Evolutionary conservation across 345 rosid genomes (phyloP), one percentile per base, ranked within the genome.

Genomic region (Eucalyptus grandis): DNA sequence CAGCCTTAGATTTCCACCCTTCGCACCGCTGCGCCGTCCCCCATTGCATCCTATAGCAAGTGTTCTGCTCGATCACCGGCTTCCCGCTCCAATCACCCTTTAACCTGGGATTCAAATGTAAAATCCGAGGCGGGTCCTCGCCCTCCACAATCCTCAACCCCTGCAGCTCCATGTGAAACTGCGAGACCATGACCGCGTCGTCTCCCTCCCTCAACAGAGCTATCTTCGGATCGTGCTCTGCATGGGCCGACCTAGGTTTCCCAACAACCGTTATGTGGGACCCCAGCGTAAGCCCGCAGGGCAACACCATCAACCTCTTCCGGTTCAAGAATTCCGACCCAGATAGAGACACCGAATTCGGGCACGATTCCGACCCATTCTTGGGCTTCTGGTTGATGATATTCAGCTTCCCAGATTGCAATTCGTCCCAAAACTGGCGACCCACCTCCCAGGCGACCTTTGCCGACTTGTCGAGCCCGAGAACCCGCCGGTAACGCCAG

Each of bases 1-100:
- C 96, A 82, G 95, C 92, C 92, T 90, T 94, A 27, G 99, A 96
- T 85, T 91, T 93, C 98, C 97, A 95, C 27, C 99, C 98, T 90
- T 95, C 98, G 69, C 99, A 97, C 21, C 99, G 94, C 93, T 93
- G 90, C 7, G 98, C 95, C 31, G 95, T 86, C 12, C 99, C 99
- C 99, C 99, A 97, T 86, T 97, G 99, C 99, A 96, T 96, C 87
- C 99, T 92, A 86, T 96, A 97, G 83, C 99, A 97, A 90, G 98
- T 97, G 91, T 97, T 97, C 95, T 93, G 98, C 91, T 97, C 99
- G 91, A 97, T 97, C 87, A 97, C 98, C 8, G 99, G 98, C 90
- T 92, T 94, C 22, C 89, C 90, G 72, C 98, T 97, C 97, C 99
- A 97, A 91, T 97, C 99, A 50, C 99, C 99, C 51, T 93, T 97